Evolutionary conservation across 257 asterid species (phyloP), one percentile per base, ranked within the genome.

Genomic region (Salvia splendens): DNA sequence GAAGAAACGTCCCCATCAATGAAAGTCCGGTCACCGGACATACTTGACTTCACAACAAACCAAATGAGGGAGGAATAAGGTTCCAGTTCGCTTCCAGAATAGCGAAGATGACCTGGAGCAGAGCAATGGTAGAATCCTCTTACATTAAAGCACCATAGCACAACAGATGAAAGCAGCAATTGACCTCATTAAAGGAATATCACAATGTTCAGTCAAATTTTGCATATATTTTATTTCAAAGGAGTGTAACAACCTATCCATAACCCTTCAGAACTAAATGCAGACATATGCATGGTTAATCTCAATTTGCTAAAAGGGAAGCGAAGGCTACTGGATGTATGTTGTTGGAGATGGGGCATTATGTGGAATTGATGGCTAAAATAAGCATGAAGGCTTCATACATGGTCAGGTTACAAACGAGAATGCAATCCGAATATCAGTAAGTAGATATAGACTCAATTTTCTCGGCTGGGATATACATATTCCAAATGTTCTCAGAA

Each of bases 1-100:
- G 96, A 92, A 59, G 95, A 87, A 61, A 76, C 96, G 24, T 89
- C 95, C 73, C 87, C 96, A 28, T 87, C 96, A 30, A 75, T 81
- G 30, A 87, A 85, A 68, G 85, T 65, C 30, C 87, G 92, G 75
- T 89, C 84, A 45, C 84, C 82, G 66, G 98, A 91, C 97, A 88
- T 91, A 72, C 69, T 70, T 35, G 69, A 77, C 77, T 71, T 73
- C 64, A 81, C 78, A 73, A 73, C 80, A 64, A 76, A 79, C 65
- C 80, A 77, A 67, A 75, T 56, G 73, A 63, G 73, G 35, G 52
- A 50, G 48, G 63, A 73, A 36, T 84, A 59, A 59, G 83, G 72
- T 62, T 75, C 73, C 68, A 69, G 59, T 58, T 61, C 76, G 75
- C 71, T 74, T 64, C 69, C 68, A 61, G 68, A 77, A 69, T 49